Evolutionary conservation across 305 asterid genomes (phyloP).

Genomic region (Fraxinus velutina): DNA sequence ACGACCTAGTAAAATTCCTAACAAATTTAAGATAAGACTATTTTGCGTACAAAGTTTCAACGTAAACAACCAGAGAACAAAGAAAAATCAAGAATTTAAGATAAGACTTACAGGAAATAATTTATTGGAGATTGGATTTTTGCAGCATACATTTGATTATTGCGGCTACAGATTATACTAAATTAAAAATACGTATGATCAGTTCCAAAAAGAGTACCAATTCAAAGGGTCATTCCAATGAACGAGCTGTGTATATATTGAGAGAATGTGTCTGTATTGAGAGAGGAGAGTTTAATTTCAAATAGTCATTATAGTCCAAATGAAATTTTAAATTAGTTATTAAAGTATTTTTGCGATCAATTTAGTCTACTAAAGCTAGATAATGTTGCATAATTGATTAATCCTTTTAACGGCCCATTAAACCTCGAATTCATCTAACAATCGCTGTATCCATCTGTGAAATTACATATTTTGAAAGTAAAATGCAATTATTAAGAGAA

Average conservation of each 20-base stretch:
- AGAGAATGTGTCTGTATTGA: neutral
- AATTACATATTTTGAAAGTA: neutral
- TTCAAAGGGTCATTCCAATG: neutral
- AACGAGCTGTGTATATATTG: neutral
- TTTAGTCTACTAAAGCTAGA: neutral
- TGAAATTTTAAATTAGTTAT: neutral
- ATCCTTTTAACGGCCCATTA: neutral
- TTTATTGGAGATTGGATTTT: slow-evolving; percentile 28
- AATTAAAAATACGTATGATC: slow-evolving; percentile 22
- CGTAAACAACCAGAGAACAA: slow-evolving; percentile 19
- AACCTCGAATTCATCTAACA: neutral
- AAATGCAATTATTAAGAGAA: neutral
- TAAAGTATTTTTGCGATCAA: neutral
- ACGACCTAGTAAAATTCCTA: slow-evolving; percentile 41
- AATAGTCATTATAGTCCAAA: neutral
- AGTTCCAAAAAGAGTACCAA: slow-evolving; percentile 17
- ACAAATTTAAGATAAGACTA: neutral
- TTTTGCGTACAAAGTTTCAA: slow-evolving; percentile 18
- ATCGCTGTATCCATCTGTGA: neutral
- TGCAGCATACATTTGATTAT: slow-evolving; percentile 42
- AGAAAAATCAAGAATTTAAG: neutral
- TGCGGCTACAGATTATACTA: slow-evolving; percentile 19
- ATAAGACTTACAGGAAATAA: slow-evolving; percentile 41
- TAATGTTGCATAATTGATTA: neutral
- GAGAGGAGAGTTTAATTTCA: neutral